Evolutionary conservation across 1,284 basidiomycete species (phyloP).

Genomic region (Malassezia furfur): DNA sequence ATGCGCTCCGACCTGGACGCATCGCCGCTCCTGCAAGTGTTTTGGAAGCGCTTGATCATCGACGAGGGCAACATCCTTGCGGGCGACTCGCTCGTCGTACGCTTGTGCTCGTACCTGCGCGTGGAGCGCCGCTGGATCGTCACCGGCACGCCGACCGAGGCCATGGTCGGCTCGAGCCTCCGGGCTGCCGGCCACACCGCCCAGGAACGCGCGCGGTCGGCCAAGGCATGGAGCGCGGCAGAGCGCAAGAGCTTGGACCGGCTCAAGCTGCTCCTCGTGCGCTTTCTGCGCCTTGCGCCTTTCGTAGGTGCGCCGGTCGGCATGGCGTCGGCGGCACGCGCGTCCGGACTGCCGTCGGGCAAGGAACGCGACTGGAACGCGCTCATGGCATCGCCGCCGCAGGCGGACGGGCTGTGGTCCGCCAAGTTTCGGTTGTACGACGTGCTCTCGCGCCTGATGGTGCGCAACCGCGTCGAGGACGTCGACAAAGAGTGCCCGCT

Average conservation of each 20-base stretch:
- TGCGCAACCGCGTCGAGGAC: slow-evolving; percentile 20
- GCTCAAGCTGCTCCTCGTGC: slow-evolving; percentile 15
- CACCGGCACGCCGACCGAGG: slow-evolving; percentile 20
- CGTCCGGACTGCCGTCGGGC: not conserved
- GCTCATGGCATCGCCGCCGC: not conserved
- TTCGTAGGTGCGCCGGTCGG: not conserved
- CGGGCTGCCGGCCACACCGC: not conserved
- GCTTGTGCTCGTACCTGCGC: slow-evolving; percentile 14
- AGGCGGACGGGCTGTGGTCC: not conserved
- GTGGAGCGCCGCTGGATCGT: slow-evolving; percentile 24
- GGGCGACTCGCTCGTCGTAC: slow-evolving; percentile 19
- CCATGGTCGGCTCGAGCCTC: slow-evolving; percentile 9
- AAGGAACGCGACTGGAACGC: slow-evolving; percentile 20
- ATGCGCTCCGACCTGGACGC: slow-evolving; percentile 7
- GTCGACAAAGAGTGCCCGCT: slow-evolving; percentile 20
- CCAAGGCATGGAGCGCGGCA: not conserved
- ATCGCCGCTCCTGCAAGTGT: slow-evolving; percentile 16
- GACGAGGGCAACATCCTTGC: slow-evolving; percentile 22
- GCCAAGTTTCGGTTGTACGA: slow-evolving; percentile 16
- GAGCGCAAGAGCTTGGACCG: slow-evolving; percentile 22
- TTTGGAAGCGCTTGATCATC: slow-evolving; percentile 20
- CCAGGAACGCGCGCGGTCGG: too few relatives aligned
- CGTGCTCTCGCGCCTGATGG: slow-evolving; percentile 19
- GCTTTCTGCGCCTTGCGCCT: slow-evolving; percentile 16
- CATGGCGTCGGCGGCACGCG: not conserved